Evolutionary conservation across 805 yeast species (phyloP).

Genomic region (Yarrowia yakushimensis): DNA sequence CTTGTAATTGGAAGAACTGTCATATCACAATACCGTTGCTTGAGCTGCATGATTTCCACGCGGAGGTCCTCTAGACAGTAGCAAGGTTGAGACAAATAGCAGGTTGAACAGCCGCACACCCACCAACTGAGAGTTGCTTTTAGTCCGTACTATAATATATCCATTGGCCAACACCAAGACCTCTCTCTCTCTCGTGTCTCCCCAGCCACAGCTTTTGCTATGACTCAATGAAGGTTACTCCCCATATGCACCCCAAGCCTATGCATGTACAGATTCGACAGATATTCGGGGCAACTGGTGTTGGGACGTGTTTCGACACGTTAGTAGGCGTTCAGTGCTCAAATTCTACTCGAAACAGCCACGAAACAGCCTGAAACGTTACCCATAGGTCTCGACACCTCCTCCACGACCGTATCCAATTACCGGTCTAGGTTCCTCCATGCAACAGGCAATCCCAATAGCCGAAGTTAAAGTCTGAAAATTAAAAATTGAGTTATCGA

Average conservation of each 20-base stretch:
- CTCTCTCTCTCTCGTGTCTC: neutral
- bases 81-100: too few species aligned
- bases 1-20: neutral
- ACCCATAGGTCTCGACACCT: too few species aligned
- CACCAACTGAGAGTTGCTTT: neutral
- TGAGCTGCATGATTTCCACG: neutral
- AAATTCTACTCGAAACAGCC: neutral
- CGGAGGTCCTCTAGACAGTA: too few species aligned
- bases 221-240: conserved; percentile 2
- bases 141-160: neutral
- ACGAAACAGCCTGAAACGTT: neutral
- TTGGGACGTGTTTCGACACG: neutral
- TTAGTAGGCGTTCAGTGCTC: neutral
- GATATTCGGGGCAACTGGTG: neutral
- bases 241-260: neutral
- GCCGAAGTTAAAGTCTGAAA: conserved; percentile 15
- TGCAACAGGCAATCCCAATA: conserved; percentile 5
- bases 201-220: neutral
- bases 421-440: neutral
- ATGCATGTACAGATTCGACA: neutral
- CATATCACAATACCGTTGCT: too few species aligned
- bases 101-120: neutral
- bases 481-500: conserved; percentile 7
- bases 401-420: neutral
- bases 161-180: neutral